phyloP scores from a whole-genome alignment of 1,139 yeast species.

The Suhomyces bribrorum region DNA sequence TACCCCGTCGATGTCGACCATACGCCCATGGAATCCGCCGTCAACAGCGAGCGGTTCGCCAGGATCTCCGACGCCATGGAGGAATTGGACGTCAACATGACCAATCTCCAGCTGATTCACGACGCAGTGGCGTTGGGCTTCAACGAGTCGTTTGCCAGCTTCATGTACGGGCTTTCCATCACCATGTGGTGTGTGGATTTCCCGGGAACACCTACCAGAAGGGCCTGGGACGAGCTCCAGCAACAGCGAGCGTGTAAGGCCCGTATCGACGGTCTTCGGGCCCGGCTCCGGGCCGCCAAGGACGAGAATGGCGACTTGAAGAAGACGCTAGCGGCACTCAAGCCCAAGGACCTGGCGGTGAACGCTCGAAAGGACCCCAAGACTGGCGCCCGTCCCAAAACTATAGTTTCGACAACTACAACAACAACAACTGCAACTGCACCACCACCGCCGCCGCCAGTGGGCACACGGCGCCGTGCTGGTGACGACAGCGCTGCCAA shows the following conservation, averaged over 20 bases:
- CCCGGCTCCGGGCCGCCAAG: conserved; percentile 24
- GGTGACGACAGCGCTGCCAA: conserved; percentile 19
- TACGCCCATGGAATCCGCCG: conserved; percentile 38
- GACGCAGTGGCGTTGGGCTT: conserved; percentile 50
- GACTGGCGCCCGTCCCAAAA: background rate
- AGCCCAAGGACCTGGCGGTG: too few relatives aligned
- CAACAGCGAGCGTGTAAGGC: conserved; percentile 28
- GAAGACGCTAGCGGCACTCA: too few relatives aligned
- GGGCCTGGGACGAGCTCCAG: conserved; percentile 37
- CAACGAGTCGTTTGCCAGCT: conserved; percentile 64
- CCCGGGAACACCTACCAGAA: conserved; percentile 42
- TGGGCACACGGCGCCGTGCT: conserved; percentile 23
- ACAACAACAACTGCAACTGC: background rate
- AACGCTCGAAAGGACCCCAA: background rate
- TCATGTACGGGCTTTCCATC: conserved; percentile 60
- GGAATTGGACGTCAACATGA: conserved; percentile 51
- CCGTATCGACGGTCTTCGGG: conserved; percentile 25
- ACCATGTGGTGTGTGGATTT: conserved; percentile 71
- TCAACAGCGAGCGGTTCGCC: conserved; percentile 35
- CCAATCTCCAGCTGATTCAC: conserved; percentile 49
- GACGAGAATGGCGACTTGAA: conserved; percentile 31
- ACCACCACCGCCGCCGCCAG: background rate
- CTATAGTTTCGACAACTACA: background rate
- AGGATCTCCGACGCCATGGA: conserved; percentile 55
- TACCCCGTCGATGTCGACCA: conserved; percentile 44